Evolutionary conservation across 106 monocot species (phyloP), one percentile per base, ranked within the genome.

Genomic region (Apostasia shenzhenica): DNA sequence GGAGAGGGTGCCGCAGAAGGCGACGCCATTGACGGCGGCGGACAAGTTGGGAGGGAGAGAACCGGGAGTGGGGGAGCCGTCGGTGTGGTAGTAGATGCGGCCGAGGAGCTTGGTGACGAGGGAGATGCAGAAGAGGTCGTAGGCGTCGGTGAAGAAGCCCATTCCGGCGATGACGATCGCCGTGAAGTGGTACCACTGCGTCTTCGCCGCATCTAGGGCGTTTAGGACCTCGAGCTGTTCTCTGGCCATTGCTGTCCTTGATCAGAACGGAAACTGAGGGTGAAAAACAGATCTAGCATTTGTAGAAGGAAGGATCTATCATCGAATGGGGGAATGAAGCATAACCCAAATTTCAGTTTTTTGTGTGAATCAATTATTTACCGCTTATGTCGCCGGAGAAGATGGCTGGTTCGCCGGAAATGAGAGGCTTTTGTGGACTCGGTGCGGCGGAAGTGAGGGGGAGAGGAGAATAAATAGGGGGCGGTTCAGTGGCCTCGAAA

Each of bases 91-190:
- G 45, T 72, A 72, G 48, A 72, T 72, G 62, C 94, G 89, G 39
- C 94, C 94, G 47, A 94, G 86, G 47, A 94, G 86, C 71, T 94
- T 94, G 51, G 94, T 85, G 67, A 94, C 84, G 54, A 94, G 80
- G 43, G 94, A 85, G 76, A 94, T 90, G 78, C 80, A 90, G 81
- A 94, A 94, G 66, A 94, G 89, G 73, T 94, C 90, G 79, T 94
- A 94, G 49, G 94, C 94, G 75, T 94, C 94, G 47, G 94, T 94
- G 82, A 94, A 94, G 83, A 94, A 94, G 14, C 94, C 94, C 90
- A 90, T 90, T 41, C 94, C 94, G 67, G 94, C 84, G 66, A 94
- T 78, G 13, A 94, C 62, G 74, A 94, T 87, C 37, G 90, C 90
- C 41, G 82, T 90, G 78, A 94, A 90, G 73, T 90, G 94, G 75